Base-by-base conservation (phyloP, 148 eudicot species). In the Vaccinium corymbosum region DNA sequence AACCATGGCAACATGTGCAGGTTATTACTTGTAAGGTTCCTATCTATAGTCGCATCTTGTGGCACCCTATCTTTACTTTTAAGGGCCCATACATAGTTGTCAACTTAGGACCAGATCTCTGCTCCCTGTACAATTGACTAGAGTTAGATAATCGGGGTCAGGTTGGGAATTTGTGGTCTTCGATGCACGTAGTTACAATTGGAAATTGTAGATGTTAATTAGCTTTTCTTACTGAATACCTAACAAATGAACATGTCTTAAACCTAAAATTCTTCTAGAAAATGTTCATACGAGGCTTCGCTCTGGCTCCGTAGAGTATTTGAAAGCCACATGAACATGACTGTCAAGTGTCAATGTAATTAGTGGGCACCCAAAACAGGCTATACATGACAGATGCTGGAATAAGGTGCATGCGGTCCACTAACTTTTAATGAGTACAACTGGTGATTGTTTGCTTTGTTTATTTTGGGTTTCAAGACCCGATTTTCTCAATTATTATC, bases 331-430 rank as follows among this genome's bases (percentile, higher is more conserved):
- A n/a, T 0, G 29, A 64, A 64, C 14, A 10, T 22, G 71, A 8
- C 71, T n/a, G 27, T 8, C 14, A 64, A 8, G 32, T n/a, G 27
- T 8, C 14, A 64, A 57, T 17, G 0, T 42, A 42, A 42, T 57
- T 29, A 70, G 15, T 16, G 76, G 49, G n/a, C 76, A 32, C 11
- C 49, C n/a, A 32, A 71, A 71, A 42, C 42, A 19, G 79, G n/a
- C 79, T 0, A 48, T 29, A 29, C 1, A 29, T 9, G 10, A 49
- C 15, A 76, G 5, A 12, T 13, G n/a, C 10, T n/a, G 56, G 56
- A 76, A 12, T 57, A 81, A 48, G 78, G 46, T 42, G 3, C 38
- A 46, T 75, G 81, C 46, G 74, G 78, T 57, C 78, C 59, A n/a
- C 25, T 22, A 13, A 27, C 16, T 20, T 80, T 46, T 27, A 3